Evolutionary conservation across 179 eudicot species (phyloP), one percentile per base, ranked within the genome.

Genomic region (Pouteria campechiana): DNA sequence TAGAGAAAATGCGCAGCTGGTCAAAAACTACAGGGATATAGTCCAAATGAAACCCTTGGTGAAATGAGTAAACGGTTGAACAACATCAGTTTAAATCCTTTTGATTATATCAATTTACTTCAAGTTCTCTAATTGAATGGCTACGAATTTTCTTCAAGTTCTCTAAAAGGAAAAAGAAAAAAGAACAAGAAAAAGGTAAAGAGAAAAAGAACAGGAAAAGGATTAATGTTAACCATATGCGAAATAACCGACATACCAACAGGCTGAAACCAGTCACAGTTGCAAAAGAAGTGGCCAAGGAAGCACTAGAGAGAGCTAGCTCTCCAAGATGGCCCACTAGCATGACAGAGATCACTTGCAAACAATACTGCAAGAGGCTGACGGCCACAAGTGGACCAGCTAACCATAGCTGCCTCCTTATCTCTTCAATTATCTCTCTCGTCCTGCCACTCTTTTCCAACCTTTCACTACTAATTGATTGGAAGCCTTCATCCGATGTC

Each of bases 271-370:
- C 75, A 13, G 79, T 69, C 32, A 69, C 79, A 15, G 65, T 22
- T 2, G 79, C 69, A 23, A 73, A 73, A 6, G 79, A 64, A 17
- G 61, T 73, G 40, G 79, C 79, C 59, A 73, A 49, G 22, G 79
- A 73, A 49, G 75, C 72, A 37, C 69, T 75, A 29, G 79, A 61
- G 20, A 69, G 79, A 27, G 69, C 54, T 25, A 73, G 34, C 45
- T 73, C 67, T 6, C 79, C 79, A 21, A 73, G 55, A 58, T 73
- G 79, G 20, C 79, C 75, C 33, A 69, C 79, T 50, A 64, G 69
- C 79, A 73, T 73, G 4, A 73, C 35, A 2, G 79, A 73, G 1
- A 73, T 65, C 4, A 73, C 63, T 54, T 73, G 75, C 37, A 73
- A 46, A 44, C 60, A 61, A 28, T 43, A 73, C 55, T 69, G 79